Evolutionary conservation across 331 rosid genomes (phyloP), one percentile per base, ranked within the genome.

Genomic region (Telfairia occidentalis): DNA sequence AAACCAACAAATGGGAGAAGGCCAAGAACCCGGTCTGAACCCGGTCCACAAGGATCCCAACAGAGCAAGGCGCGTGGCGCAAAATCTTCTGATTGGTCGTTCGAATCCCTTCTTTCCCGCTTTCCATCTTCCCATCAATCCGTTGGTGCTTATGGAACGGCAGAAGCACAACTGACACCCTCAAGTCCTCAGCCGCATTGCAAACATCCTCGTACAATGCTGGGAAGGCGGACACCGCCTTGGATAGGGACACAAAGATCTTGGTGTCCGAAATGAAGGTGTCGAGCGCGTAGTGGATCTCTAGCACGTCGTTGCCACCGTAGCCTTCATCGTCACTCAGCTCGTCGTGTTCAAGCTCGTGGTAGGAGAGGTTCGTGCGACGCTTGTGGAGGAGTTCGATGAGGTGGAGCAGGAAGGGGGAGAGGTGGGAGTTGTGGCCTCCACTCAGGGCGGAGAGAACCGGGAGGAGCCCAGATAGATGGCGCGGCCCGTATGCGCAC

Each of bases 81-180:
- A 94, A 86, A 81, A 94, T 82, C 86, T 94, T 94, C 21, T 91
- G 98, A 61, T 94, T 94, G 2, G 98, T 91, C 1, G 85, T 82
- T 75, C 97, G 74, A 7, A 91, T 82, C 2, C 89, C 97, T 60
- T 94, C 96, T 21, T 88, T 94, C 7, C 97, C 97, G 3, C 87
- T 84, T 77, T 94, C 98, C 87, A 91, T 78, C 67, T 89, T 91
- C 30, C 98, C 96, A 59, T 94, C 98, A 2, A 94, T 94, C 2
- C 96, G 67, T 24, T 94, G 96, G 65, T 94, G 97, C 66, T 94
- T 94, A 73, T 91, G 97, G 52, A 94, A 94, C 5, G 97, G 98
- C 50, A 88, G 58, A 37, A 94, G 60, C 28, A 94, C 80, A 40
- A 86, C 19, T 0, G 98, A 81, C 0, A 82, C 88, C 16, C 87